A percentile compares a stretch with the other conserved stretches of the same genome.
phyloP scores from a whole-genome alignment of 1,139 yeast species.

The Magnusiomyces ingens region DNA sequence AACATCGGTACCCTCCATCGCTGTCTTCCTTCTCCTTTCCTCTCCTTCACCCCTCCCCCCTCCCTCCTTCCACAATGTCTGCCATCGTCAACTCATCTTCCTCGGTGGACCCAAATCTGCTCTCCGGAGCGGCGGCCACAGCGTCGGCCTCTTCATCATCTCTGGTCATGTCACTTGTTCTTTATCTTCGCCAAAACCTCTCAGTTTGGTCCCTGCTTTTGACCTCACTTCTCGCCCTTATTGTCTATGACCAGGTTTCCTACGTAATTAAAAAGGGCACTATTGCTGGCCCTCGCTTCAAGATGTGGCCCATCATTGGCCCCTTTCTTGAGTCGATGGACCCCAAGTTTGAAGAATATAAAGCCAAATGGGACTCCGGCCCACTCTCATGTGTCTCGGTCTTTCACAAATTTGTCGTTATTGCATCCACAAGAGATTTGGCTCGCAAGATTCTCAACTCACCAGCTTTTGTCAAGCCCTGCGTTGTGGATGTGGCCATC shows the following conservation, averaged over 20 bases:
- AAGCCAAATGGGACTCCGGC: constrained; percentile 91
- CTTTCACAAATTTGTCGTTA: constrained; percentile 94
- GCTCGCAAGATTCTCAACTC: constrained; percentile 84
- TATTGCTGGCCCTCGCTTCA: constrained; percentile 83
- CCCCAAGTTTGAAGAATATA: constrained; percentile 91
- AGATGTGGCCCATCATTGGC: constrained; percentile 91
- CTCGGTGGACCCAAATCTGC: neutral
- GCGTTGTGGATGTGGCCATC: constrained; percentile 94
- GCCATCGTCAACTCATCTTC: constrained; percentile 2
- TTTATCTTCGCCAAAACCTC: constrained; percentile 9
- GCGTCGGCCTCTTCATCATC: constrained; percentile 5
- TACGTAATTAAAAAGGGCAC: constrained; percentile 75
- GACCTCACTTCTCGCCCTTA: constrained; percentile 44
- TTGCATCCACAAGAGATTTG: constrained; percentile 84
- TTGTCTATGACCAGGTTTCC: constrained; percentile 73
- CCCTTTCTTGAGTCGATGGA: constrained; percentile 93
- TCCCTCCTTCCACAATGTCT: constrained; percentile 5
- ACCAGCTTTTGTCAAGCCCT: constrained; percentile 86
- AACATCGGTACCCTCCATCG: neutral
- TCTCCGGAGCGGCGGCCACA: neutral
- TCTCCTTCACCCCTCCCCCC: constrained; percentile 1
- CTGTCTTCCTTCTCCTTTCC: neutral
- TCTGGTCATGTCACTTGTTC: constrained; percentile 7
- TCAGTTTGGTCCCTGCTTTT: constrained; percentile 43
- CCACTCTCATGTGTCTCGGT: constrained; percentile 93